phyloP scores from a whole-genome alignment of 2,329 filamentous ascomycete genomes.

The Chrysosporium keratinophilum region DNA sequence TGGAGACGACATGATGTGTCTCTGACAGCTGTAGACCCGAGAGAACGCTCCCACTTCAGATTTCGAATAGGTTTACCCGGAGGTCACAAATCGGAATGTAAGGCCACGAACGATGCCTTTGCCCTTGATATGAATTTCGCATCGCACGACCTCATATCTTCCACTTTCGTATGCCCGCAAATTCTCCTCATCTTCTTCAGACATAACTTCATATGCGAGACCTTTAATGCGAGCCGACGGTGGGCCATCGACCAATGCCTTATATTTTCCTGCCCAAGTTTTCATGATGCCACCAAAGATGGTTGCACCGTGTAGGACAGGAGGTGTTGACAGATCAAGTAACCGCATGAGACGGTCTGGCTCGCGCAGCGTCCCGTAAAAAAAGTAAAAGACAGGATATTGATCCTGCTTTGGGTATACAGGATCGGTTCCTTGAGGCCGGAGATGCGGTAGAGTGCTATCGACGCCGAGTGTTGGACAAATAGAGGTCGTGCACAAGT shows the following conservation, averaged over 20 bases:
- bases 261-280: slow-evolving; percentile 34
- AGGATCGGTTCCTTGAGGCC: neutral
- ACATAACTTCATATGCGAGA: neutral
- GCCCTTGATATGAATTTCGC: neutral
- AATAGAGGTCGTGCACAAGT: slow-evolving; percentile 18
- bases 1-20: too few relatives aligned
- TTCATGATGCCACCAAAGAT: slow-evolving; percentile 25
- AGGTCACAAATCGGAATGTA: neutral
- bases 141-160: slow-evolving; percentile 4
- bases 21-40: too few relatives aligned
- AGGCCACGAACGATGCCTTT: neutral
- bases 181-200: neutral
- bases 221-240: neutral
- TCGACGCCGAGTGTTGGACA: slow-evolving; percentile 22
- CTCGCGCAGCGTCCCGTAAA: slow-evolving; percentile 34
- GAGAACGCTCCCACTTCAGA: too few relatives aligned
- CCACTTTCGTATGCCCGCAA: neutral
- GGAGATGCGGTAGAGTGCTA: slow-evolving; percentile 24
- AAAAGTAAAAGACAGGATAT: slow-evolving; percentile 37
- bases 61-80: too few relatives aligned
- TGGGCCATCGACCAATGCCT: slow-evolving; percentile 29
- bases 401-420: slow-evolving; percentile 21
- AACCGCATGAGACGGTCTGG: slow-evolving; percentile 3
- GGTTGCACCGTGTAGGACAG: slow-evolving; percentile 19
- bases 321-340: neutral